Evolutionary conservation across 2,329 filamentous ascomycete species (phyloP), one percentile per base, ranked within the genome.

Genomic region (Helminthosporium solani): DNA sequence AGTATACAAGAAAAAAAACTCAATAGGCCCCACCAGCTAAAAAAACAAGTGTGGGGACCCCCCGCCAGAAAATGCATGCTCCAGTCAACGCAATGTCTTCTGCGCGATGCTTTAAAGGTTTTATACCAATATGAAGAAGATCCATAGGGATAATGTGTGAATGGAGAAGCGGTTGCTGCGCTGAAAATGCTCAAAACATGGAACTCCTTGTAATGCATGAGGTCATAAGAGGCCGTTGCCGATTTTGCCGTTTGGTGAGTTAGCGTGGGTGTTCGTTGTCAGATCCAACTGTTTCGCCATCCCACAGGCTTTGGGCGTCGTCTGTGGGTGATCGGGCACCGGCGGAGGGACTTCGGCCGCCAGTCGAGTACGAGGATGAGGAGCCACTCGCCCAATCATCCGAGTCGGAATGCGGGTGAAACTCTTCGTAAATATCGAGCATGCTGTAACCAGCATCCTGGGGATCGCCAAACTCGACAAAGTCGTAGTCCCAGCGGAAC

Each of bases 401-500:
- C 61, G 86, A 90, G 56, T 91, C 85, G 40, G 80, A 78, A 36
- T 79, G 63, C 1, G 71, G 67, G 48, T 73, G 71, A 53, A 74
- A 74, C 40, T 74, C 70, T 56, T 79, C 79, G 54, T 82, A 79
- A 34, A 84, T 73, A 42, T 77, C 78, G 41, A 80, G 75, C 52
- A 84, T 70, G 49, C 75, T 78, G 30, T 77, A 76, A 56, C 79
- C 78, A 39, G 73, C 68, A 38, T 76, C 72, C 49, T 73, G 66
- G 15, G 72, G 70, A 47, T 95, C 87, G 59, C 92, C 92, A 47
- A 86, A 73, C 74, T 96, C 91, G 50, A 95, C 84, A 58, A 90
- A 96, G 62, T 96, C 91, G 72, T 97, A 96, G 58, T 96, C 88
- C 90, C 91, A 97, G 51, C 92, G 84, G 72, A 88, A 89, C 57